Percentiles rank a stretch among this genome's conserved stretches.
Evolutionary conservation across 2,329 filamentous ascomycete genomes (phyloP).

Genomic region (Atkinsonella hypoxylon): DNA sequence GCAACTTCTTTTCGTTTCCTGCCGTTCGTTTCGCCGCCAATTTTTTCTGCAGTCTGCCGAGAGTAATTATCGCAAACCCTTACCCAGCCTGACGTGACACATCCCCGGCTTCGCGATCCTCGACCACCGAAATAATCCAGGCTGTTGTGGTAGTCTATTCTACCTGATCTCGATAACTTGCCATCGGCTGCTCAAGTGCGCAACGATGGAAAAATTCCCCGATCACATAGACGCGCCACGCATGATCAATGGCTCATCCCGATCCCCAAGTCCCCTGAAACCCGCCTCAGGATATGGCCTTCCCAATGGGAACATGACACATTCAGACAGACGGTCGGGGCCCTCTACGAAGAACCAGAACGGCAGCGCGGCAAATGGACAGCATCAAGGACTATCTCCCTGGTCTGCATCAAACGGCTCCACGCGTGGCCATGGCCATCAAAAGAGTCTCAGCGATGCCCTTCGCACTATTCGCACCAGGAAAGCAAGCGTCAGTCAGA

Average conservation of each 20-base stretch:
- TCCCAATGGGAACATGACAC: slow-evolving; percentile 17
- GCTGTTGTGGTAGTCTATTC: background rate
- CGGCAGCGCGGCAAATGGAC: background rate
- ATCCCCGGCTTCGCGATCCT: background rate
- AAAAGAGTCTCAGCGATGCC: slow-evolving; percentile 86
- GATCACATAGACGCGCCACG: slow-evolving; percentile 35
- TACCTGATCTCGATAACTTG: background rate
- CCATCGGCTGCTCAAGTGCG: background rate
- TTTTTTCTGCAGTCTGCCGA: background rate
- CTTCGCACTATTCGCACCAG: slow-evolving; percentile 69
- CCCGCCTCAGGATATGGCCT: slow-evolving; percentile 14
- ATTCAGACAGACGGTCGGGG: slow-evolving; percentile 9
- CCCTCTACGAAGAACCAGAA: slow-evolving; percentile 2
- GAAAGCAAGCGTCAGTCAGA: slow-evolving; percentile 78
- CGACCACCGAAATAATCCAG: background rate
- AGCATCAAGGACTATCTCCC: slow-evolving; percentile 4
- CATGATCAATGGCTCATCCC: slow-evolving; percentile 16
- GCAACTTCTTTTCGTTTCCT: background rate
- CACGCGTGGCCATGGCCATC: slow-evolving; percentile 48
- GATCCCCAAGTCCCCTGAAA: slow-evolving; percentile 16
- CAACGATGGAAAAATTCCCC: slow-evolving; percentile 44
- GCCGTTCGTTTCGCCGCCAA: background rate
- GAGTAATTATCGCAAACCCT: background rate
- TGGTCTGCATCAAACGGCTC: slow-evolving; percentile 17
- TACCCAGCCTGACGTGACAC: background rate